Evolutionary conservation across 2,329 filamentous ascomycete genomes (phyloP), one percentile per base, ranked within the genome.

Genomic region (Aspergillus aculeatinus): DNA sequence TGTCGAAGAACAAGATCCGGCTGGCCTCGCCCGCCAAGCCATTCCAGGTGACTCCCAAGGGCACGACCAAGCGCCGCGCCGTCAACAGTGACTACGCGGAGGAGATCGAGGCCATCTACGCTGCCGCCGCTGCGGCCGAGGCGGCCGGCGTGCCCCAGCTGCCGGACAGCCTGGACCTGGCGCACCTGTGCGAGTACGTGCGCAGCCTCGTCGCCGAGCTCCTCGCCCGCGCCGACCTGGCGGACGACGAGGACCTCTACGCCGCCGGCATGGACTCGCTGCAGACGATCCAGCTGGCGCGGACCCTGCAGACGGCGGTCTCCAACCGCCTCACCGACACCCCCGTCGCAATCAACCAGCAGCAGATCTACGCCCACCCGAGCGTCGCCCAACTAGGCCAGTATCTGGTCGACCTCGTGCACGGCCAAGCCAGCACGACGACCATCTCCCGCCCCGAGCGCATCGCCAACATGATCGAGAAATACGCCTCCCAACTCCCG

Each of bases 51-150:
- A 80, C 81, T 0, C 75, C 78, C 14, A 83, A 84, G 65, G 77
- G 79, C 0, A 80, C 75, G 0, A 72, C 81, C 4, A 78, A 80
- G 66, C 75, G 80, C 3, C 70, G 70, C 0, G 71, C 73, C 0
- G 80, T 81, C 1, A 58, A 77, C 7, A 61, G 67, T 2, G 67
- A 78, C 1, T 84, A 82, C 52, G 67, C 67, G 2, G 64, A 75
- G 1, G 81, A 83, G 58, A 83, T 84, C 47, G 77, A 83, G 4
- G 70, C 72, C 0, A 70, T 83, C 4, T 84, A 83, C n/a, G 27
- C 39, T 5, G 48, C 51, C 10, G 27, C 39, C 9, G 48, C 51
- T 5, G 61, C 12, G 23, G 65, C 25, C 48, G 59, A 12, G 25
- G 52, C 42, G 4, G n/a, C 27, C 10, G 25, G 39, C 7, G 52